Base-by-base conservation (phyloP, 441 rosid species). In the Syzygium malaccense region DNA sequence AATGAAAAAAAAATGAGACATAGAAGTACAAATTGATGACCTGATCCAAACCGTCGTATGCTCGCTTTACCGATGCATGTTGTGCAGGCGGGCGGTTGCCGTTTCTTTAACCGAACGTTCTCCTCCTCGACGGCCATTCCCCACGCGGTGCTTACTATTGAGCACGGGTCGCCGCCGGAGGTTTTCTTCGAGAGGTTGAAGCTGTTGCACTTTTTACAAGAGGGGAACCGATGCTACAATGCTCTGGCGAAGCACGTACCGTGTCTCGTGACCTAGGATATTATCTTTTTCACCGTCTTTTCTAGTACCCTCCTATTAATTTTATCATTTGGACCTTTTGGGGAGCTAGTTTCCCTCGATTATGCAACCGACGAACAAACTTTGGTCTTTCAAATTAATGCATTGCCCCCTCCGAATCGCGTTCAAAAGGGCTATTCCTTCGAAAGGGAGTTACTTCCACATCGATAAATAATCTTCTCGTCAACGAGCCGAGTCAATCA, bases 201-300 rank as follows among this genome's bases (percentile, higher is more conserved):
- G 17, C 12, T 17, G 14, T 30, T 17, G 41, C 75, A 17, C 19
- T 17, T 64, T 2, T 30, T 30, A 37, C 23, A 0, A 0, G 6
- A 30, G 23, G 75, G 75, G 41, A 19, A 19, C 10, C 32, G 0
- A 19, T 13, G 11, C 10, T 19, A 1, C 2, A 6, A 33, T 68
- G 14, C 48, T 32, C 6, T 0, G 26, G 48, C 26, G 0, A 68
- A 32, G 14, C 80, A 71, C 80, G 20, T 71, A 26, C 14, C 49
- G 3, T 37, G 80, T 37, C 0, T 37, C 1, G 4, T 45, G 7
- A 12, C 2, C 1, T 12, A 1, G 1, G 49, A 37, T 0, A 0
- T 23, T 11, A 37, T 37, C 4, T 20, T 37, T 68, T 71, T 11
- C 4, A 20, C 4, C 6, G 1, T 6, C 1, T 1, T 19, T 0